These are phyloP conservation scores for Blastocystis sp. DNA, from an alignment of 352 stramenopile species.

Conservation along the genomic window DNA sequence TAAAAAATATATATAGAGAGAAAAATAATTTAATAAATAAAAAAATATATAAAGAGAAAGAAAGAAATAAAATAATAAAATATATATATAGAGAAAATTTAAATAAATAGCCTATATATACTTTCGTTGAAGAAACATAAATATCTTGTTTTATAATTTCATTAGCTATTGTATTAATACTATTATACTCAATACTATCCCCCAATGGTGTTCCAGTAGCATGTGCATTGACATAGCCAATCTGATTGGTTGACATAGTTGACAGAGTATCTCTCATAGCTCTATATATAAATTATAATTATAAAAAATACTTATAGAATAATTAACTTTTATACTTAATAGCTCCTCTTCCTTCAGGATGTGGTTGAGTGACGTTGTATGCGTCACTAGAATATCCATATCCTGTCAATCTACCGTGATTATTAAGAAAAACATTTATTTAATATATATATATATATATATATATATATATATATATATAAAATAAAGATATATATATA, in stretches of 20 bases:
- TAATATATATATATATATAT: neutral
- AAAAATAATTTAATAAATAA: constrained; percentile 60
- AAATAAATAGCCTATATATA: constrained; percentile 19
- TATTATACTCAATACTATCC: constrained; percentile 72
- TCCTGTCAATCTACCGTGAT: constrained; percentile 8
- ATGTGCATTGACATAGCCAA: constrained; percentile 92
- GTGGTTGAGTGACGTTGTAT: constrained; percentile 64
- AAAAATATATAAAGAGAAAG: constrained; percentile 40
- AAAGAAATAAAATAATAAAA: neutral
- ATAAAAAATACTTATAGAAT: too few relatives aligned
- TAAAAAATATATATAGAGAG: neutral
- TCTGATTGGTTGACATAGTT: constrained; percentile 53
- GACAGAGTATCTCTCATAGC: too few relatives aligned
- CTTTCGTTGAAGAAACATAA: constrained; percentile 60
- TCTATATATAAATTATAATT: too few relatives aligned
- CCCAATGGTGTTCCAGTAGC: constrained; percentile 86
- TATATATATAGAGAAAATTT: neutral
- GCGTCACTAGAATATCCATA: constrained; percentile 57
- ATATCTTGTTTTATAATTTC: constrained; percentile 47
- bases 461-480: neutral
- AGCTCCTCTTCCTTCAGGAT: constrained; percentile 51
- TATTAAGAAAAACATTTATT: neutral
- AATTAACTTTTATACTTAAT: too few relatives aligned
- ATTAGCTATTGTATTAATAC: constrained; percentile 62
- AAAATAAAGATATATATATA: constrained; percentile 52